phyloP scores from a whole-genome alignment of 2,329 filamentous ascomycete species.

The Cercospora nicotianae region DNA sequence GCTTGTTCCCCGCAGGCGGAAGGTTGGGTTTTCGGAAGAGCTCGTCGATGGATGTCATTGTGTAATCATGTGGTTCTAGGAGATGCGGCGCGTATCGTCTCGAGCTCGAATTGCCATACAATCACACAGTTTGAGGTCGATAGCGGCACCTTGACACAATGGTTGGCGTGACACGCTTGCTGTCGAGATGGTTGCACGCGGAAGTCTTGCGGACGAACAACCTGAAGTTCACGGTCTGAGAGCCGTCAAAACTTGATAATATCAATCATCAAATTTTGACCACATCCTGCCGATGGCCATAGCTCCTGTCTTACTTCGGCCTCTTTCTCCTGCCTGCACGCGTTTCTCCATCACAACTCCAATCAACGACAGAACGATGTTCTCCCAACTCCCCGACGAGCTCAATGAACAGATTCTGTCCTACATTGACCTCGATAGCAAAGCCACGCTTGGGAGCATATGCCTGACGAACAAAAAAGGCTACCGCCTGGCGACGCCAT shows the following conservation, averaged over 20 bases:
- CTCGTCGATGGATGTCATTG: slow-evolving; percentile 62
- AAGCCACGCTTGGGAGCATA: neutral
- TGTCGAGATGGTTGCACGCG: neutral
- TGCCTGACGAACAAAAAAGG: neutral
- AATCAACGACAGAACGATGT: neutral
- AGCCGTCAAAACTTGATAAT: neutral
- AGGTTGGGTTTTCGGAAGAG: slow-evolving; percentile 60
- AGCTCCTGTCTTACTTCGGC: neutral
- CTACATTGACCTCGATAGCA: neutral
- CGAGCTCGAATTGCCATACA: neutral
- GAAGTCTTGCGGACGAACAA: neutral
- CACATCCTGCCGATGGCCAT: neutral
- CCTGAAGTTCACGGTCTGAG: neutral
- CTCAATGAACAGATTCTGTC: slow-evolving; percentile 5
- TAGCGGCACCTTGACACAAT: neutral
- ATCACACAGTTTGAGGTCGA: neutral
- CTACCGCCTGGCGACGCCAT: neutral
- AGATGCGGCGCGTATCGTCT: neutral
- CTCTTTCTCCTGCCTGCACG: neutral
- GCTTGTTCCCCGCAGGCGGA: slow-evolving; percentile 49
- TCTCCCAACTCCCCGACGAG: slow-evolving; percentile 8
- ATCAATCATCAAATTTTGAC: neutral
- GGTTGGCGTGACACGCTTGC: neutral
- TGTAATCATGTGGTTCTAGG: neutral
- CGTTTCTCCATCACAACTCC: neutral